Evolutionary conservation across 2,329 filamentous ascomycete genomes (phyloP).

Genomic region (Colletotrichum sp.): DNA sequence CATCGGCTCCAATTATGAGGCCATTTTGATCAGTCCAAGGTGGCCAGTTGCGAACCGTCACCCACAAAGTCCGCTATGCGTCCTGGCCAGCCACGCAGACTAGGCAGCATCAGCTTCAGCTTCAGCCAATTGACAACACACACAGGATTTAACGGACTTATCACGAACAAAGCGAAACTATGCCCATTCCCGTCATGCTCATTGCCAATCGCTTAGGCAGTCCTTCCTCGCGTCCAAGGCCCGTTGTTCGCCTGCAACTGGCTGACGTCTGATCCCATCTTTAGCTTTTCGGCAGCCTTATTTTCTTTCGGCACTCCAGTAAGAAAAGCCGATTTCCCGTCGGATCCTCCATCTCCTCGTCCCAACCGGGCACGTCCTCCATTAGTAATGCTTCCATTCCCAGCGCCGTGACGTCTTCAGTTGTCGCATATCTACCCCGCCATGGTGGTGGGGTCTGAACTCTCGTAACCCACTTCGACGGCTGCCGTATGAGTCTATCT

Average conservation of each 20-base stretch:
- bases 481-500: not conserved
- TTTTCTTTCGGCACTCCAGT: not conserved
- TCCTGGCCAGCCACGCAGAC: not conserved
- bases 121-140: not conserved
- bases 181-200: not conserved
- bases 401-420: slow-evolving; percentile 8
- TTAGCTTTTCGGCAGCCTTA: not conserved
- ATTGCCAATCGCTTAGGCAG: not conserved
- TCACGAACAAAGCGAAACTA: not conserved
- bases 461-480: not conserved
- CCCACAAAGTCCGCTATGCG: not conserved
- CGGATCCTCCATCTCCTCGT: not conserved
- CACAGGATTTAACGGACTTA: not conserved
- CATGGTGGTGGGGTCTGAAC: slow-evolving; percentile 12
- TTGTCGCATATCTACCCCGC: slow-evolving; percentile 13
- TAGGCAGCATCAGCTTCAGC: not conserved
- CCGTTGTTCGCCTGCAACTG: not conserved
- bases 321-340: not conserved
- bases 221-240: not conserved
- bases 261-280: not conserved
- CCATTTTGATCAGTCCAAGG: not conserved
- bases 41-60: not conserved
- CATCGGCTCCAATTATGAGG: not conserved
- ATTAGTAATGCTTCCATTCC: not conserved
- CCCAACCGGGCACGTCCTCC: not conserved